Percentiles rank a stretch among this genome's conserved stretches.
Evolutionary conservation across 306 rosid genomes (phyloP).

Genomic region (Parietaria judaica): DNA sequence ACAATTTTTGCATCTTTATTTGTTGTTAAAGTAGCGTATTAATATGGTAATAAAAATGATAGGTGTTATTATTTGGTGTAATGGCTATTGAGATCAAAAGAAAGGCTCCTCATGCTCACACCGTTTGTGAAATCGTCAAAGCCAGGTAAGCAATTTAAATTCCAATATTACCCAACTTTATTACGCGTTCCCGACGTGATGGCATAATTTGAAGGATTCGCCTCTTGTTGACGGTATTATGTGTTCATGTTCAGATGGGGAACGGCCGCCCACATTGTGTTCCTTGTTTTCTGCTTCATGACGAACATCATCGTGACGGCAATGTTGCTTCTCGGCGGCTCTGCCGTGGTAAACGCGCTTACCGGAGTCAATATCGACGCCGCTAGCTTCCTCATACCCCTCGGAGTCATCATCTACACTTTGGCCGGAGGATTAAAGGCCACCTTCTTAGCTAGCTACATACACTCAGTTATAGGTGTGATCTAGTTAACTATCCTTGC

Average conservation of each 20-base stretch:
- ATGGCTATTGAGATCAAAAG: slow-evolving; percentile 97
- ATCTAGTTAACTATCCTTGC: slow-evolving; percentile 5
- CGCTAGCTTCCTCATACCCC: slow-evolving; percentile 92
- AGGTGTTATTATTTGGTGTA: slow-evolving; percentile 84
- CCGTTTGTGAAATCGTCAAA: slow-evolving; percentile 87
- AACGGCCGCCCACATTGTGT: slow-evolving; percentile 66
- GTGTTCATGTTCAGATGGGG: slow-evolving; percentile 70
- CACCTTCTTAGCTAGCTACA: slow-evolving; percentile 95
- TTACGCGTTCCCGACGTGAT: neutral
- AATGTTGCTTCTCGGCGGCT: slow-evolving; percentile 94
- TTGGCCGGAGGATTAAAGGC: slow-evolving; percentile 94
- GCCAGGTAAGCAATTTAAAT: slow-evolving; percentile 47
- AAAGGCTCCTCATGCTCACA: slow-evolving; percentile 92
- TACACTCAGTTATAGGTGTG: slow-evolving; percentile 90
- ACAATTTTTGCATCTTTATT: neutral
- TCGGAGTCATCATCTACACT: slow-evolving; percentile 85
- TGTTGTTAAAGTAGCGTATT: neutral
- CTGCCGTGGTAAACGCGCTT: slow-evolving; percentile 86
- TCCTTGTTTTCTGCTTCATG: slow-evolving; percentile 77
- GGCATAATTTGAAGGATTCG: neutral
- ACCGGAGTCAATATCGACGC: slow-evolving; percentile 89
- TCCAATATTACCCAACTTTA: neutral
- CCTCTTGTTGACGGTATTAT: neutral
- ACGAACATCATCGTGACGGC: slow-evolving; percentile 86
- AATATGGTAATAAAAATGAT: neutral